A percentile compares a stretch with the other conserved stretches of the same genome.
Evolutionary conservation across 2,329 filamentous ascomycete species (phyloP).

Genomic region (Paracoccidioides lutzii): DNA sequence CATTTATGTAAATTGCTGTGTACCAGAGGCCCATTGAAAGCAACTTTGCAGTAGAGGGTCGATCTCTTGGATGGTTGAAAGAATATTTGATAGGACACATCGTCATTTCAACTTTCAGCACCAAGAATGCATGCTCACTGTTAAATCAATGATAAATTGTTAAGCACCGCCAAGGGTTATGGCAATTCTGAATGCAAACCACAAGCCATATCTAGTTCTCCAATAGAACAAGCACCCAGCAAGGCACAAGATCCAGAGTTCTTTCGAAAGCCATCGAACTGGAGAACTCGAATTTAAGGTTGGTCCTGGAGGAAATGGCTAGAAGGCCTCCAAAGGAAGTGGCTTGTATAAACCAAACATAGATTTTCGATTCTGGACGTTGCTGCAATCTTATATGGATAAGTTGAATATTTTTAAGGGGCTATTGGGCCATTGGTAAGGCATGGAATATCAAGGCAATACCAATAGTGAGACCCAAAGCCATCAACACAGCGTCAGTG

Average conservation of each 20-base stretch:
- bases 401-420: background rate
- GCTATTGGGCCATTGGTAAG: background rate
- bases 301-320: background rate
- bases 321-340: background rate
- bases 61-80: background rate
- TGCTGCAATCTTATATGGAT: no score
- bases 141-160: background rate
- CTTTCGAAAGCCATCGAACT: background rate
- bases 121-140: background rate
- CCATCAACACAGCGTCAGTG: no score
- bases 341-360: background rate
- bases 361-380: background rate
- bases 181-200: background rate
- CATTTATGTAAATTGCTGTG: background rate
- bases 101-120: background rate
- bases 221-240: background rate
- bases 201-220: background rate
- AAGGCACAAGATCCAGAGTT: background rate
- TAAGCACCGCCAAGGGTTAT: background rate
- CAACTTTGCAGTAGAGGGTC: background rate
- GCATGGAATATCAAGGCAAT: background rate
- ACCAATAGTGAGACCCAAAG: background rate
- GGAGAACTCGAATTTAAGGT: background rate
- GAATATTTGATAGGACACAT: background rate
- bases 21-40: background rate